Percentiles rank a stretch among this genome's conserved stretches.
These are phyloP conservation scores for Metarhizium anisopliae DNA, from an alignment of 2,329 filamentous ascomycete genomes.

Conservation along the genomic window DNA sequence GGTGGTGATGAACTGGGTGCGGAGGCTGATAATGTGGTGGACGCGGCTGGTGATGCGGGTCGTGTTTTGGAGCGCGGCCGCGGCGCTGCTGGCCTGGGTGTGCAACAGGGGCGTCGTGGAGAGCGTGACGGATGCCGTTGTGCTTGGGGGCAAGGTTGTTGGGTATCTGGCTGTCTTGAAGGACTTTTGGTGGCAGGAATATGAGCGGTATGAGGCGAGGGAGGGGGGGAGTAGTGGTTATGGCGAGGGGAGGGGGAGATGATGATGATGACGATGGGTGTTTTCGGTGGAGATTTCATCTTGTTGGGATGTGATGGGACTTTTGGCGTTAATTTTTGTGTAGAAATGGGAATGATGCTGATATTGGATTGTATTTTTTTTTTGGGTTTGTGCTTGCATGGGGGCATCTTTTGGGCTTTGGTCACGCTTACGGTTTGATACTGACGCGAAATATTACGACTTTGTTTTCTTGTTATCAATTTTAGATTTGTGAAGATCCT, in stretches of 20 bases:
- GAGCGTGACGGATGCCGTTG: constrained; percentile 49
- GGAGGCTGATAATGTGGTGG: constrained; percentile 68
- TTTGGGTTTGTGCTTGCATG: too few relatives aligned
- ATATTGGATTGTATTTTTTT: too few relatives aligned
- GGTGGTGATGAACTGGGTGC: constrained; percentile 61
- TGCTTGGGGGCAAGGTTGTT: constrained; percentile 31
- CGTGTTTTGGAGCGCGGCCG: constrained; percentile 54
- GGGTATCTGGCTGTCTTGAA: constrained; percentile 39
- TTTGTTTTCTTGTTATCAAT: too few relatives aligned
- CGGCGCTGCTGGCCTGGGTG: constrained; percentile 44
- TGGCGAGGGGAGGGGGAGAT: neutral
- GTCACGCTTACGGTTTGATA: too few relatives aligned
- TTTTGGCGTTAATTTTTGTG: too few relatives aligned
- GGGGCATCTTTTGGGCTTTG: too few relatives aligned
- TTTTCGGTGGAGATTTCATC: neutral
- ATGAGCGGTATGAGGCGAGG: constrained; percentile 26
- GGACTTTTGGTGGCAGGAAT: constrained; percentile 49
- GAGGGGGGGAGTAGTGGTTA: neutral
- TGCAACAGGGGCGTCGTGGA: constrained; percentile 59
- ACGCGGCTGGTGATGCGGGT: constrained; percentile 56
- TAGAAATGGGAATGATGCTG: too few relatives aligned
- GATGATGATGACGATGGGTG: neutral
- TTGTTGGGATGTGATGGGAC: neutral
- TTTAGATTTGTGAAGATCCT: too few relatives aligned
- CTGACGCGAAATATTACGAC: too few relatives aligned